Conservation (phyloP, 2,329 filamentous ascomycete genomes). For the Fusarium sp. region DNA sequence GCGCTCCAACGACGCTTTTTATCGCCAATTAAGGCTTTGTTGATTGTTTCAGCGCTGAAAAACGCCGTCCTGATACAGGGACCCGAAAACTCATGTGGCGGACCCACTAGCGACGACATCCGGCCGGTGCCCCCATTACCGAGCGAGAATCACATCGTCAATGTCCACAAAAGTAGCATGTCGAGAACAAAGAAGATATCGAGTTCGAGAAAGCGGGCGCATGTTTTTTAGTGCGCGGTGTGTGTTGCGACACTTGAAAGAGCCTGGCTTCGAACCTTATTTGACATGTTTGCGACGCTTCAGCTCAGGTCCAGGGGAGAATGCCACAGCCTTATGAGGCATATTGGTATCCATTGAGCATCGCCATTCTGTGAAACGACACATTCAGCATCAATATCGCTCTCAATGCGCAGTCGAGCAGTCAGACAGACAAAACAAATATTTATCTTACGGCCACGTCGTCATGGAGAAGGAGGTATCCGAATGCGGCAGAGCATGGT, state of each 20-base stretch:
- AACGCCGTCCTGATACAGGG: slow-evolving; percentile 41
- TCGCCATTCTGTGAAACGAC: background rate
- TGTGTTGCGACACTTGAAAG: background rate
- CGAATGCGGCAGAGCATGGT: slow-evolving; percentile 39
- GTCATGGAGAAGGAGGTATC: slow-evolving; percentile 36
- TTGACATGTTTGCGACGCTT: background rate
- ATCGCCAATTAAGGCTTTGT: slow-evolving; percentile 7
- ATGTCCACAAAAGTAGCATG: slow-evolving; percentile 28
- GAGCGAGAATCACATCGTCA: slow-evolving; percentile 34
- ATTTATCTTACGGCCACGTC: slow-evolving; percentile 33
- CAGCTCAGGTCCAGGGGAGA: slow-evolving; percentile 10
- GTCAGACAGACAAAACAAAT: slow-evolving; percentile 2
- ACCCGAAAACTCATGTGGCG: slow-evolving; percentile 45
- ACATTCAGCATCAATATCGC: background rate
- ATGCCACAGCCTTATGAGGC: slow-evolving; percentile 30
- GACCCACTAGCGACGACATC: slow-evolving; percentile 53
- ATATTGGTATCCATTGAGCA: slow-evolving; percentile 17
- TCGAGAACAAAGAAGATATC: slow-evolving; percentile 3
- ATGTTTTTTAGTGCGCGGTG: background rate
- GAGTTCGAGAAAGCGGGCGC: background rate
- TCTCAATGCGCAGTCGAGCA: background rate
- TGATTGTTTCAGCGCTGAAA: slow-evolving; percentile 33
- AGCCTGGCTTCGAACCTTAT: slow-evolving; percentile 1
- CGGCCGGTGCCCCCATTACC: slow-evolving; percentile 49
- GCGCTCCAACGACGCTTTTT: background rate